A percentile compares a stretch with the other conserved stretches of the same genome.
These are phyloP conservation scores for Penicillium sp. DNA, from an alignment of 2,329 filamentous ascomycete genomes.

Conservation along the genomic window DNA sequence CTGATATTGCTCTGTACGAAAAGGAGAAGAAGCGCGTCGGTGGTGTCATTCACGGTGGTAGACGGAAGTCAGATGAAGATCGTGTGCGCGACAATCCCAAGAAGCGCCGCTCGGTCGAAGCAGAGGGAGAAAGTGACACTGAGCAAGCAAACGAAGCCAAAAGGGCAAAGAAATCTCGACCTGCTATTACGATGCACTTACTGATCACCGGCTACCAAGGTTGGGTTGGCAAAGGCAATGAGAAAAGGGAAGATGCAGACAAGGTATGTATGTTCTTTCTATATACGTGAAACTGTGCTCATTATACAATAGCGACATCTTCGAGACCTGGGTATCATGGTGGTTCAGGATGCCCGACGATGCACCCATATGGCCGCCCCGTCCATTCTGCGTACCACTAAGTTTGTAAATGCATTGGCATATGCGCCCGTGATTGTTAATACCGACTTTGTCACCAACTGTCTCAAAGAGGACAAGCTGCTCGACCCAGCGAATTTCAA, in stretches of 20 bases:
- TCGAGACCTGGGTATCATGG: slow-evolving; percentile 76
- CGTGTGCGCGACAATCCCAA: slow-evolving; percentile 33
- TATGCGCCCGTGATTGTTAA: slow-evolving; percentile 76
- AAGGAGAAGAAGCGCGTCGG: slow-evolving; percentile 86
- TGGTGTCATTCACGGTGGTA: slow-evolving; percentile 62
- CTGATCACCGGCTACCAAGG: slow-evolving; percentile 80
- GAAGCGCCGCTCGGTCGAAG: slow-evolving; percentile 49
- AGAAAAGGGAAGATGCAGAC: slow-evolving; percentile 74
- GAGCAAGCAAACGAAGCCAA: slow-evolving; percentile 62
- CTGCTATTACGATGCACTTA: slow-evolving; percentile 71
- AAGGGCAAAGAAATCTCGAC: slow-evolving; percentile 61
- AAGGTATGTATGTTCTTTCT: slow-evolving; percentile 58
- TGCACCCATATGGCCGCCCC: slow-evolving; percentile 90
- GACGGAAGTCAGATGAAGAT: slow-evolving; percentile 47
- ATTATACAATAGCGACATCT: slow-evolving; percentile 65
- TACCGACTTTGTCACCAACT: slow-evolving; percentile 75
- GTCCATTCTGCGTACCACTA: slow-evolving; percentile 82
- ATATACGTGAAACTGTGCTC: slow-evolving; percentile 7
- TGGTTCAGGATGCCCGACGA: slow-evolving; percentile 72
- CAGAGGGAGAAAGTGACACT: slow-evolving; percentile 51
- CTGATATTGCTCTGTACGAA: slow-evolving; percentile 86
- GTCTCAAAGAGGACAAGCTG: slow-evolving; percentile 67
- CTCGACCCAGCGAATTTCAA: slow-evolving; percentile 65
- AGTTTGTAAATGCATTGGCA: slow-evolving; percentile 87
- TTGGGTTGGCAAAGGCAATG: slow-evolving; percentile 67